Evolutionary conservation across 208 protist species (phyloP), one percentile per base, ranked within the genome.

Genomic region (Leptomonas seymouri): DNA sequence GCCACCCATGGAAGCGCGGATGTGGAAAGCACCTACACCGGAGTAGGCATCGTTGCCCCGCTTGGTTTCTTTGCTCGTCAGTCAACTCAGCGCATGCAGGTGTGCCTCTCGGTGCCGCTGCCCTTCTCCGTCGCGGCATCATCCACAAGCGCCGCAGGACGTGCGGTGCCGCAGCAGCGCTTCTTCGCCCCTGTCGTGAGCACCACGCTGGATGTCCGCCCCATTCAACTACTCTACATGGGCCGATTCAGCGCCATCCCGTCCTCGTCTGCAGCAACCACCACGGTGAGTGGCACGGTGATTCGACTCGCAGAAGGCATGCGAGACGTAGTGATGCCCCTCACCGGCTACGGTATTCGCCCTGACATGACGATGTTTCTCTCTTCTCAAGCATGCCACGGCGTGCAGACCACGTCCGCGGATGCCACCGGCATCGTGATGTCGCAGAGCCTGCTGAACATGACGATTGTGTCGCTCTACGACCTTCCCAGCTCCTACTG

Each of bases 71-170:
- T 93, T 9, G 23, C 30, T 15, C 57, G 80, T 21, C 80, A 84
- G 55, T 83, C 79, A 20, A 67, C 70, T 21, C 78, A 79, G 3
- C 80, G 74, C 46, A 84, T 93, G 80, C 87, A 81, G 55, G 25
- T 93, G 30, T 93, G 87, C 58, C 76, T 93, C n/a, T 93, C 87
- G 36, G 71, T 93, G 11, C 87, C 84, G 0, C 72, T 80, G 46
- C 74, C 82, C 8, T 93, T 93, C 77, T 15, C 60, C 9, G 0
- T 61, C 25, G 48, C 28, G 1, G 11, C 59, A 31, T 11, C 61
- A 9, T 16, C 61, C 18, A 41, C 64, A 21, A 11, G 20, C n/a
- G 46, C 44, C 4, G 31, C 66, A 25, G 62, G 12, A 6, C 59
- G 74, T 27, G 72, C 49, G 23, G 46, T 66, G 14, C 53, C 64